A percentile compares a stretch with the other conserved stretches of the same genome.
Evolutionary conservation across 805 yeast species (phyloP).

Genomic region (Phaffomyces thermotolerans): DNA sequence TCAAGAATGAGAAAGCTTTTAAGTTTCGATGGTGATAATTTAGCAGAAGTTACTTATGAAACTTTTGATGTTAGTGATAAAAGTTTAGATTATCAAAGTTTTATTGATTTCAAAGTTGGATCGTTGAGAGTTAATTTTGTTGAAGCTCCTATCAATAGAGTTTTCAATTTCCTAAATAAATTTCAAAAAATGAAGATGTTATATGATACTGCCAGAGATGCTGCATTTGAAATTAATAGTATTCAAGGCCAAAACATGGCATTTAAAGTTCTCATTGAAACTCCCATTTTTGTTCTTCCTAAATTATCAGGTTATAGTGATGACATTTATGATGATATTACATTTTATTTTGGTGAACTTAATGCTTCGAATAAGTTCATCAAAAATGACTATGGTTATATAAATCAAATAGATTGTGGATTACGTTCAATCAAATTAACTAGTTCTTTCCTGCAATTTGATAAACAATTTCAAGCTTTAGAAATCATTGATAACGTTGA

Average conservation of each 20-base stretch:
- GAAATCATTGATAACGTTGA: constrained; percentile 65
- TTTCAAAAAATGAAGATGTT: constrained; percentile 80
- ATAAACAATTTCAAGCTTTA: constrained; percentile 31
- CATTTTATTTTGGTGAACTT: constrained; percentile 77
- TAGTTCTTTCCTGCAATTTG: constrained; percentile 47
- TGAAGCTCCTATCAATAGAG: constrained; percentile 68
- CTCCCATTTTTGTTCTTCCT: constrained; percentile 85
- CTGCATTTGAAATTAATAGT: constrained; percentile 77
- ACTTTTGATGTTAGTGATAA: constrained; percentile 59
- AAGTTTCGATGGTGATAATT: constrained; percentile 71
- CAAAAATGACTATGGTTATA: constrained; percentile 23
- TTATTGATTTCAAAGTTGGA: constrained; percentile 60
- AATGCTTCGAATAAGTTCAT: constrained; percentile 57
- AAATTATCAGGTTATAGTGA: constrained; percentile 35
- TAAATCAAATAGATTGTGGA: constrained; percentile 61
- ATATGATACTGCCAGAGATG: constrained; percentile 85
- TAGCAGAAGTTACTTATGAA: constrained; percentile 80
- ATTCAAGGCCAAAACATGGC: constrained; percentile 54
- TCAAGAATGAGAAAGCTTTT: constrained; percentile 59
- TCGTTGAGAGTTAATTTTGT: constrained; percentile 71
- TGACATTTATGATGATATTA: constrained; percentile 49
- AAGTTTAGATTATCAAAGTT: constrained; percentile 43
- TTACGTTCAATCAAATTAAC: constrained; percentile 63
- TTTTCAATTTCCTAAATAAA: constrained; percentile 60
- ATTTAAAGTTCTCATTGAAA: constrained; percentile 62